Conservation (phyloP, 2,329 filamentous ascomycete genomes). For the Pseudogymnoascus sp. region DNA sequence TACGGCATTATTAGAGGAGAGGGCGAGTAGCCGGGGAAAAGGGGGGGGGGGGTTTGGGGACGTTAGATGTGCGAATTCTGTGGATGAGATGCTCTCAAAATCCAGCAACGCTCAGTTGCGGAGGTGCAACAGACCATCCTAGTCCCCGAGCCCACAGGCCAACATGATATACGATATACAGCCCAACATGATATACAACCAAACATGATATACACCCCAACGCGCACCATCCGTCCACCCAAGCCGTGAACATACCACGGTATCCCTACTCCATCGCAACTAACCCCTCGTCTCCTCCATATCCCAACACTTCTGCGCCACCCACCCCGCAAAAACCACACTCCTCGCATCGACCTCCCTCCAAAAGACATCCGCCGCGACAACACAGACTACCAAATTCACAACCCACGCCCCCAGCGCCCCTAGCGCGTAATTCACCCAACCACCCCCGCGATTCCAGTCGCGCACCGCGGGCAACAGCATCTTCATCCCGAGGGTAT, state of each 20-base stretch:
- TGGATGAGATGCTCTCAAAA: no score
- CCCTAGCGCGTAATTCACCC: constrained; percentile 27
- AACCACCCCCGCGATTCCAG: constrained; percentile 16
- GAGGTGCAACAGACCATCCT: no score
- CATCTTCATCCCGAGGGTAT: constrained; percentile 38
- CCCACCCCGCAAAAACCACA: constrained; percentile 41
- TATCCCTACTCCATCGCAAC: not conserved
- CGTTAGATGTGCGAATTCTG: no score
- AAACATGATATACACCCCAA: not conserved
- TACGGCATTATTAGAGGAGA: no score
- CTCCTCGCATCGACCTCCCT: constrained; percentile 44
- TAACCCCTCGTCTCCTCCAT: no score
- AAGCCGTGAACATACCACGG: not conserved
- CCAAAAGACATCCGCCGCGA: constrained; percentile 53
- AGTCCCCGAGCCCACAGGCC: no score
- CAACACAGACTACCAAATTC: constrained; percentile 38
- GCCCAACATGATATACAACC: not conserved
- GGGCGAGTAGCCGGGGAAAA: no score
- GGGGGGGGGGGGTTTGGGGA: no score
- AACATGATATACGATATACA: no score
- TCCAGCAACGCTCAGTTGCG: no score
- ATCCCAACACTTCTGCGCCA: constrained; percentile 30
- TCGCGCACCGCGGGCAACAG: constrained; percentile 19
- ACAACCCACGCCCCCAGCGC: constrained; percentile 29
- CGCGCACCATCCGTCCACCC: not conserved